These are phyloP conservation scores for Penicillium digitatum DNA, from an alignment of 2,329 filamentous ascomycete genomes.

Conservation along the genomic window DNA sequence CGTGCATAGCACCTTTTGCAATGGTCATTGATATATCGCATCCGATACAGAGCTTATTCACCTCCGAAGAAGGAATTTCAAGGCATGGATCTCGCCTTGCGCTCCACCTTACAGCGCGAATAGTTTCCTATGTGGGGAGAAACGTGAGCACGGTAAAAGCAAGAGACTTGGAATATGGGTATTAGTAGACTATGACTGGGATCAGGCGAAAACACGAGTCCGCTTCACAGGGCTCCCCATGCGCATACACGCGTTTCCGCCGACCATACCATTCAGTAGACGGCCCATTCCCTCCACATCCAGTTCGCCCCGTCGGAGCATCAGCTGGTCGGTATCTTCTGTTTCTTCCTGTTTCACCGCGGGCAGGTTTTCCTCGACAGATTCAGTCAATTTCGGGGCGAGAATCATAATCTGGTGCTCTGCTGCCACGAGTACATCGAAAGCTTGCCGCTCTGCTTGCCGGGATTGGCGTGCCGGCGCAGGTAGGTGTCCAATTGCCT, in stretches of 20 bases:
- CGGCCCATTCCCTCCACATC: conserved; percentile 49
- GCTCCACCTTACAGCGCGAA: conserved; percentile 53
- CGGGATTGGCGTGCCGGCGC: conserved; percentile 24
- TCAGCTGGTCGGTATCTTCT: conserved; percentile 39
- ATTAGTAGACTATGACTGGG: conserved; percentile 30
- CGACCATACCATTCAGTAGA: conserved; percentile 43
- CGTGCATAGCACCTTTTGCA: conserved; percentile 9
- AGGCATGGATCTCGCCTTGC: conserved; percentile 51
- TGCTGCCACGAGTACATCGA: conserved; percentile 41
- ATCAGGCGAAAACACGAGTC: conserved; percentile 35
- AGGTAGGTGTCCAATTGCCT: conserved; percentile 38
- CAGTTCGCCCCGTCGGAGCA: conserved; percentile 43
- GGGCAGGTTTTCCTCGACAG: conserved; percentile 17
- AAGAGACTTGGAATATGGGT: conserved; percentile 23
- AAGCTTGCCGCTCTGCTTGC: conserved; percentile 22
- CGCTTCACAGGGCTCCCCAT: conserved; percentile 39
- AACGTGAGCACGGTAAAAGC: conserved; percentile 3
- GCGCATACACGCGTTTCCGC: conserved; percentile 27
- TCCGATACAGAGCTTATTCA: conserved; percentile 52
- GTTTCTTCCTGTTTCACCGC: conserved; percentile 18
- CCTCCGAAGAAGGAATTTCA: conserved; percentile 39
- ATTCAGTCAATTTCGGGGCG: conserved; percentile 29
- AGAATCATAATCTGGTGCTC: conserved; percentile 42
- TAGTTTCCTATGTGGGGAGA: conserved; percentile 8
- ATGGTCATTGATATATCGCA: conserved; percentile 46